Evolutionary conservation across 805 yeast genomes (phyloP).

Genomic region (Starmerella apis): DNA sequence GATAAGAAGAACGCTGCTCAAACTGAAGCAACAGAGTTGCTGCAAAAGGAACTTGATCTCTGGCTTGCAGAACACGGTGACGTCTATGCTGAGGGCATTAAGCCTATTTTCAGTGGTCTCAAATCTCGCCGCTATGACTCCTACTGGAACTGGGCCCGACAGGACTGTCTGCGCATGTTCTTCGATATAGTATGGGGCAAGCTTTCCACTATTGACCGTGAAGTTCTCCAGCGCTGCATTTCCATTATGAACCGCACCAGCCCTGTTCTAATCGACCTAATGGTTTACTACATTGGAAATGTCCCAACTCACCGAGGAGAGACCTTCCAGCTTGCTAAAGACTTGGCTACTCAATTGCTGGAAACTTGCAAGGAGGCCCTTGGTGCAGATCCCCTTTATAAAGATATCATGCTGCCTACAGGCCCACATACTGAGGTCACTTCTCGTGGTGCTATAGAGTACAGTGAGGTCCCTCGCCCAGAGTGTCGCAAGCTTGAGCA

Average conservation of each 20-base stretch:
- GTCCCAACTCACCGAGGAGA: constrained; percentile 80
- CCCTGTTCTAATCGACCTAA: constrained; percentile 84
- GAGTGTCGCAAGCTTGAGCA: constrained; percentile 90
- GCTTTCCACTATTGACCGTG: constrained; percentile 81
- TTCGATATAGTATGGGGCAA: constrained; percentile 94
- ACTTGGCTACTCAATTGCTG: constrained; percentile 82
- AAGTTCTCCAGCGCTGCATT: constrained; percentile 91
- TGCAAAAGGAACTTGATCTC: constrained; percentile 84
- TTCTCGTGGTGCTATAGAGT: constrained; percentile 74
- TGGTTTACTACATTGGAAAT: constrained; percentile 88
- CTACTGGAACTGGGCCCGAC: constrained; percentile 99
- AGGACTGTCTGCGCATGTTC: constrained; percentile 86
- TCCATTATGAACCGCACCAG: constrained; percentile 96
- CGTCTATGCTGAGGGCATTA: constrained; percentile 80
- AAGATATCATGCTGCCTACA: constrained; percentile 87
- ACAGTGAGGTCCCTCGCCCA: constrained; percentile 77
- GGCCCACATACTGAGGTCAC: constrained; percentile 89
- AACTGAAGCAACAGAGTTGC: constrained; percentile 69
- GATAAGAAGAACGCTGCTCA: constrained; percentile 73
- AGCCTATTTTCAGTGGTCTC: constrained; percentile 78
- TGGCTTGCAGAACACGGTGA: constrained; percentile 92
- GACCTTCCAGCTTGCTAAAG: constrained; percentile 82
- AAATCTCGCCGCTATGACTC: constrained; percentile 96
- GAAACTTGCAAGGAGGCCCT: constrained; percentile 88
- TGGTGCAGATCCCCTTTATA: constrained; percentile 78